Evolutionary conservation across 2,329 filamentous ascomycete species (phyloP).

Genomic region (Ustulina deusta): DNA sequence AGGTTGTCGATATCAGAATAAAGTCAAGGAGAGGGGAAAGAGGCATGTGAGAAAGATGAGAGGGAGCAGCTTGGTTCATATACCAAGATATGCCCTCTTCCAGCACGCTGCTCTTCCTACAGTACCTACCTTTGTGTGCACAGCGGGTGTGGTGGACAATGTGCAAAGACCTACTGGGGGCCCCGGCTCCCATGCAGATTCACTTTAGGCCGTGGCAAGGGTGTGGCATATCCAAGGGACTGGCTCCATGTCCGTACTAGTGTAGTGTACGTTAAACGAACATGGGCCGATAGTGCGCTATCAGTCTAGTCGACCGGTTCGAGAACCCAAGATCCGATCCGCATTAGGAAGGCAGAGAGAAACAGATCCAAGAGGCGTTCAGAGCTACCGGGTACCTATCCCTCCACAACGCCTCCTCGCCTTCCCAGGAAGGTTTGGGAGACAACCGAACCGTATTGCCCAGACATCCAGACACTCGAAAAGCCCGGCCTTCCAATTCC

Average conservation of each 20-base stretch:
- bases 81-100: conserved; percentile 17
- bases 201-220: not conserved
- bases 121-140: not conserved
- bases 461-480: not conserved
- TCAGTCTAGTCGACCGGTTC: conserved; percentile 20
- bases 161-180: not conserved
- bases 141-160: not conserved
- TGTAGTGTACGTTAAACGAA: conserved; percentile 9
- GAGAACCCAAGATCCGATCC: conserved; percentile 29
- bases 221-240: conserved; percentile 33
- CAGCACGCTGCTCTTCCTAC: not conserved
- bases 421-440: conserved; percentile 14
- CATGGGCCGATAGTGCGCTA: conserved; percentile 13
- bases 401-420: not conserved
- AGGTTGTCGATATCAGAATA: conserved; percentile 29
- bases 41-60: conserved; percentile 1
- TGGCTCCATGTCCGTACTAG: conserved; percentile 24
- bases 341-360: conserved; percentile 37
- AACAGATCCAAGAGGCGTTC: conserved; percentile 4
- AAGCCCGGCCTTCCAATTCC: not conserved
- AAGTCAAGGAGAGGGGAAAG: conserved; percentile 12
- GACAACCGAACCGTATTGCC: not conserved
- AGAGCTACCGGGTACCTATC: conserved; percentile 3
- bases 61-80: conserved; percentile 33
- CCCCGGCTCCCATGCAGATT: not conserved